Evolutionary conservation across 129 eudicot genomes (phyloP), one percentile per base, ranked within the genome.

Genomic region (Lactuca saligna): DNA sequence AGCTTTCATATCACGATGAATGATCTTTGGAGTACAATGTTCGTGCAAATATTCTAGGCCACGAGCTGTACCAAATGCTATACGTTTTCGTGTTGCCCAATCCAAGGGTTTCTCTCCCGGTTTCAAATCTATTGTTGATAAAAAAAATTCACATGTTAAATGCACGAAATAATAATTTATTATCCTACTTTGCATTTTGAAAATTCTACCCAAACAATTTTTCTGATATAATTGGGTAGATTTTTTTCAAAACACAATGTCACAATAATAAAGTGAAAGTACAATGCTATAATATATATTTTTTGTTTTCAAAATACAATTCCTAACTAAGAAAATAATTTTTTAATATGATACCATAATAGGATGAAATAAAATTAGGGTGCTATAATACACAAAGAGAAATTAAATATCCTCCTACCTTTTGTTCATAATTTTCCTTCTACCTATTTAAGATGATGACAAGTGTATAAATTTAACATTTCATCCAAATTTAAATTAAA

Each of bases 1-100:
- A 12, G 97, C 97, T 82, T 91, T 91, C 29, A 91, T 53, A 81
- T 92, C 98, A 42, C 96, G 89, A 67, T 92, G 98, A 73, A 92
- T 85, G 46, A 92, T 92, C 85, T 86, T 92, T 0, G 98, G 98
- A 73, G 81, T 88, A 76, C 96, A 92, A 41, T 86, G 91, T 81
- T 92, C 98, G 54, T 92, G 98, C 29, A 92, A 77, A 72, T 92
- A 92, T 74, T 92, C 95, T 37, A 92, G 72, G 32, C 98, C 98
- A 54, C 91, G 95, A 34, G 98, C 98, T 16, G 98, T 82, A 65
- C 95, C 96, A 12, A 82, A 75, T 9, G 98, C 98, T 75, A 93
- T 82, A 32, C 86, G 84, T 56, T 87, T 93, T 64, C 96, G 66
- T 41, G 85, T 85, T 49, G 85, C 79, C 98, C 98, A 93, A 57